Evolutionary conservation across 2,329 filamentous ascomycete species (phyloP), one percentile per base, ranked within the genome.

Genomic region (Diplocarpon rosae): DNA sequence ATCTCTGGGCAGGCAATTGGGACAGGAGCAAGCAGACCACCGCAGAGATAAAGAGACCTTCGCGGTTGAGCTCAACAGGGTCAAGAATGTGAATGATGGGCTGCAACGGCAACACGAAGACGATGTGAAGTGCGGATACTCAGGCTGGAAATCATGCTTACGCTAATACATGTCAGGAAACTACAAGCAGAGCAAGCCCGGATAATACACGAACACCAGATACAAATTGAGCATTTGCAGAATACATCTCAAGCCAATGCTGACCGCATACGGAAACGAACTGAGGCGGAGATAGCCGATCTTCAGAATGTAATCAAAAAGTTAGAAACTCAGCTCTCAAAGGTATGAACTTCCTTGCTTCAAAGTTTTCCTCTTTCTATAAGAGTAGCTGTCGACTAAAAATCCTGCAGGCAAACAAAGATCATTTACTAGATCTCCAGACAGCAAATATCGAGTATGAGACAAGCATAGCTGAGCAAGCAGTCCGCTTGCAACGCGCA

Each of bases 1-100:
- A 8, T 66, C 69, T 4, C 62, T 78, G 10, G 65, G 71, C 42
- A 67, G 66, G n/a, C 69, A 72, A 44, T 62, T 85, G 14, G 78
- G 82, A 14, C 83, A 88, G 56, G 84, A 88, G 58, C 78, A 83
- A 56, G 76, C 79, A 6, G 81, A 88, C 49, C 81, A 85, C 61
- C 73, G 75, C 20, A 78, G 75, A 50, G 73, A 76, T 1, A 83
- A 80, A 50, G 78, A 83, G 46, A 69, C 69, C 2, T 68, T 65
- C 14, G 62, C 66, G 7, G 61, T 73, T 13, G 79, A 84, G 49
- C 54, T 80, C 16, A 55, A 63, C 2, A 65, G 60, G 42, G 57
- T 67, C 6, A 65, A 65, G 48, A 55, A 64, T 29, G 55, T 82
- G 52, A 85, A 86, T 45, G 81, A 90, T 39, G 74, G 75, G 7